Percentiles rank a stretch among this genome's conserved stretches.
Evolutionary conservation across 2,329 filamentous ascomycete genomes (phyloP).

Genomic region (Aureobasidium sp.): DNA sequence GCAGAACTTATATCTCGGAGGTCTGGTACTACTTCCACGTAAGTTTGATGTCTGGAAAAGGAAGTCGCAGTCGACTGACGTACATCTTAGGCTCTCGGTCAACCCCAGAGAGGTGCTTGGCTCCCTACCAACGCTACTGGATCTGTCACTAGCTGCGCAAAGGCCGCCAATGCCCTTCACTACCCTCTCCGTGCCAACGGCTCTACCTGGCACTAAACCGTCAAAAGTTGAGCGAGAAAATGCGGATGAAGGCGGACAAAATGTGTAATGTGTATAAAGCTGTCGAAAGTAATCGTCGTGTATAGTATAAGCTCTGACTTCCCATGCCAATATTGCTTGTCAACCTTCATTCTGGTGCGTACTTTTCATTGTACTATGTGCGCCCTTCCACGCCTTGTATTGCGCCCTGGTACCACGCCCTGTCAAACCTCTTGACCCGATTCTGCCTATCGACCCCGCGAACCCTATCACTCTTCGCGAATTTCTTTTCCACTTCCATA

Average conservation of each 20-base stretch:
- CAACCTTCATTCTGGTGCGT: neutral
- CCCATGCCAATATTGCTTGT: neutral
- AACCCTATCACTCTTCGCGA: neutral
- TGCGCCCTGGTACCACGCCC: neutral
- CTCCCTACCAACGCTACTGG: conserved; percentile 44
- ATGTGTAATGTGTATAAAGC: neutral
- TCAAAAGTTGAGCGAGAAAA: too few relatives aligned
- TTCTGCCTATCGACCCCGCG: conserved; percentile 2
- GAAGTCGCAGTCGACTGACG: neutral
- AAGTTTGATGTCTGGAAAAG: conserved; percentile 9
- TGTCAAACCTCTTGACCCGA: neutral
- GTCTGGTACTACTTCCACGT: conserved; percentile 62
- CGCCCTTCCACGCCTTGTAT: neutral
- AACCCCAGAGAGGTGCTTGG: conserved; percentile 47
- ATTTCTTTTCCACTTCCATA: neutral
- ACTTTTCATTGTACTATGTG: neutral
- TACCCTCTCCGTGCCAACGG: conserved; percentile 48
- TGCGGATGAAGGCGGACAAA: neutral
- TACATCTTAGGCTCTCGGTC: conserved; percentile 37
- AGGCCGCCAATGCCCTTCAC: conserved; percentile 44
- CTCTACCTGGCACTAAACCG: conserved; percentile 25
- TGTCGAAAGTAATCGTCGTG: neutral
- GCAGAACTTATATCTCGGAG: conserved; percentile 53
- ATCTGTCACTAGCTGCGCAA: conserved; percentile 50
- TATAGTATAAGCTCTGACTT: neutral